Conservation (phyloP, 1,139 yeast species). For the Saccharomyces hybrid region DNA sequence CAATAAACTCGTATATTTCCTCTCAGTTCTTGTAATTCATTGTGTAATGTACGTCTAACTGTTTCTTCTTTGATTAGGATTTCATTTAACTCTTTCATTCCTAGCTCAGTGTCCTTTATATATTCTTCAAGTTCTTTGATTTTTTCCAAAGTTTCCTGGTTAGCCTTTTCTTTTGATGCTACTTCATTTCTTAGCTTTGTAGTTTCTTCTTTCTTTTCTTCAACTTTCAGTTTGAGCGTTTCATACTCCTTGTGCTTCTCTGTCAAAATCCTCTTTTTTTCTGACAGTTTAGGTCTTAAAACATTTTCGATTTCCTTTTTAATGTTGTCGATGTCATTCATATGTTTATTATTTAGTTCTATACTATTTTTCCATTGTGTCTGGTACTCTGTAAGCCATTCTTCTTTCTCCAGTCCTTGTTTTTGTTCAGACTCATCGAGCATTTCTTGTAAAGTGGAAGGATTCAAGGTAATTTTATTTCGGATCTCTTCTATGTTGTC, state of each 20-base stretch:
- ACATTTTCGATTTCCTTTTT: slow-evolving; percentile 13
- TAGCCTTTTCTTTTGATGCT: slow-evolving; percentile 10
- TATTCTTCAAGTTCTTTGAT: slow-evolving; percentile 25
- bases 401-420: slow-evolving; percentile 19
- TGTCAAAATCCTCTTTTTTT: slow-evolving; percentile 14
- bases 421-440: slow-evolving; percentile 19
- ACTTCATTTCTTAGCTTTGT: slow-evolving; percentile 11
- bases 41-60: slow-evolving; percentile 57
- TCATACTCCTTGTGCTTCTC: slow-evolving; percentile 13
- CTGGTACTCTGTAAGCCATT: slow-evolving; percentile 25
- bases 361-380: slow-evolving; percentile 18
- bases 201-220: slow-evolving; percentile 12
- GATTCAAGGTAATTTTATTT: slow-evolving; percentile 24
- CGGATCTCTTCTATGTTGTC: slow-evolving; percentile 20
- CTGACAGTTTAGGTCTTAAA: slow-evolving; percentile 13
- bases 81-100: slow-evolving; percentile 29
- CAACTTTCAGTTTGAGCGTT: slow-evolving; percentile 6
- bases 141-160: slow-evolving; percentile 13
- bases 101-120: slow-evolving; percentile 24
- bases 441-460: slow-evolving; percentile 15
- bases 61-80: slow-evolving; percentile 42
- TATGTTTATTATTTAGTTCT: slow-evolving; percentile 14
- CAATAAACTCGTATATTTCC: slow-evolving; percentile 92
- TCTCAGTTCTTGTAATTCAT: slow-evolving; percentile 72
- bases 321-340: slow-evolving; percentile 16